Evolutionary conservation across 2,329 filamentous ascomycete genomes (phyloP).

Genomic region (Graphium sp.): DNA sequence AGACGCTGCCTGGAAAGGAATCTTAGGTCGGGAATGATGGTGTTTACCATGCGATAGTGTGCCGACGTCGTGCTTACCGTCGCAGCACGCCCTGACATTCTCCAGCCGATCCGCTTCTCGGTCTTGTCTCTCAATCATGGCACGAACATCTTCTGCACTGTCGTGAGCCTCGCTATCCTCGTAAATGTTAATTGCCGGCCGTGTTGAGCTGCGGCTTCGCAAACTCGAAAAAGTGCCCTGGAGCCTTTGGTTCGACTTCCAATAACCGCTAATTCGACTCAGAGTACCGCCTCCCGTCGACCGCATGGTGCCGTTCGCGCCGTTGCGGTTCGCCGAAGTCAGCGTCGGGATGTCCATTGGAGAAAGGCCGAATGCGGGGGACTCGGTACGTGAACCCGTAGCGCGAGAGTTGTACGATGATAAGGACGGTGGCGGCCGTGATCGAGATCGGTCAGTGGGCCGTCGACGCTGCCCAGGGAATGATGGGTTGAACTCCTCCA

Average conservation of each 20-base stretch:
- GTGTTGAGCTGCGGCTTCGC: conserved; percentile 27
- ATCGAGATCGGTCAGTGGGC: conserved; percentile 10
- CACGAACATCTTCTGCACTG: conserved; percentile 67
- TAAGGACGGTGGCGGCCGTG: conserved; percentile 38
- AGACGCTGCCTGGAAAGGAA: conserved; percentile 18
- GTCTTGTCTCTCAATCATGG: conserved; percentile 65
- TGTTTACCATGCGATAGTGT: conserved; percentile 28
- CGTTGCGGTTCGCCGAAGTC: conserved; percentile 29
- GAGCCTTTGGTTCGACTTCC: conserved; percentile 27
- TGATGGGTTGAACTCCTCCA: conserved; percentile 69
- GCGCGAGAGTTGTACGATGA: conserved; percentile 68
- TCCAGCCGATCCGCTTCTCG: conserved; percentile 66
- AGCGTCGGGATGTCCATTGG: conserved; percentile 35
- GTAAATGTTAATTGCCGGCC: conserved; percentile 27
- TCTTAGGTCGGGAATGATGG: conserved; percentile 17
- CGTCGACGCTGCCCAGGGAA: conserved; percentile 17
- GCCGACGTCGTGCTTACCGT: conserved; percentile 76
- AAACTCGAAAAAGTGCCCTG: conserved; percentile 35
- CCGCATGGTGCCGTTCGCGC: conserved; percentile 13
- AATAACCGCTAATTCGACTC: conserved; percentile 43
- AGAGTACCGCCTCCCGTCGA: conserved; percentile 30
- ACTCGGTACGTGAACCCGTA: conserved; percentile 48
- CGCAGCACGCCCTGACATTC: conserved; percentile 93
- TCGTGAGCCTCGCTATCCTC: conserved; percentile 50
- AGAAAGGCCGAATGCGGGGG: conserved; percentile 32